Conservation (phyloP, 2,329 filamentous ascomycete species). For the Paraconiothyrium brasiliense region DNA sequence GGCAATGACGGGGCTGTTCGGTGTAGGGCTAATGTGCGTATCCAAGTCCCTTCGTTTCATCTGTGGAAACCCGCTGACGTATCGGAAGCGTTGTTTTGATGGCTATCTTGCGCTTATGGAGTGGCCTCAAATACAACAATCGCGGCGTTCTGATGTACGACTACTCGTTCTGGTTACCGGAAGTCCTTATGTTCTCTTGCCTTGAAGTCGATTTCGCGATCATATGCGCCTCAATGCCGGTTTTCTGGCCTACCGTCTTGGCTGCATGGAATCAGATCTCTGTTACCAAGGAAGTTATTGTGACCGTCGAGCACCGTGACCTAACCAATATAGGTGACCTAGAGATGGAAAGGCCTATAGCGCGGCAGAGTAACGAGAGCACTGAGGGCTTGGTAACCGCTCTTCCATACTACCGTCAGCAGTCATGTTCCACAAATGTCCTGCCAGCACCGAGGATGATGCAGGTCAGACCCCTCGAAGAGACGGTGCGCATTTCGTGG, state of each 20-base stretch:
- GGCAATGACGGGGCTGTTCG: slow-evolving; percentile 39
- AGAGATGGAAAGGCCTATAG: slow-evolving; percentile 8
- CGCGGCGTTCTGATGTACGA: slow-evolving; percentile 32
- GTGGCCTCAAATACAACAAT: slow-evolving; percentile 29
- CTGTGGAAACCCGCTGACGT: slow-evolving; percentile 12
- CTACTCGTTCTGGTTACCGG: slow-evolving; percentile 43
- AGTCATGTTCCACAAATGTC: neutral
- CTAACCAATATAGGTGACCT: slow-evolving; percentile 12
- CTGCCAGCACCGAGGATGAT: neutral
- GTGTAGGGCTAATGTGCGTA: slow-evolving; percentile 35
- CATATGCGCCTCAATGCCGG: slow-evolving; percentile 24
- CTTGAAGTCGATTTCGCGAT: slow-evolving; percentile 48
- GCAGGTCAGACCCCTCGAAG: neutral
- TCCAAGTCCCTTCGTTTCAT: neutral
- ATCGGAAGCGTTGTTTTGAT: slow-evolving; percentile 38
- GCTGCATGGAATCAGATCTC: slow-evolving; percentile 40
- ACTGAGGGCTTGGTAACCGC: neutral
- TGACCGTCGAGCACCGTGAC: slow-evolving; percentile 33
- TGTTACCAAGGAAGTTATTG: slow-evolving; percentile 44
- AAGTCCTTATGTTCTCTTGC: slow-evolving; percentile 38
- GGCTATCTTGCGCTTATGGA: slow-evolving; percentile 41
- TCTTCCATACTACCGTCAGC: neutral
- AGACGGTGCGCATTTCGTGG: neutral
- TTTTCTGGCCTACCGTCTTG: slow-evolving; percentile 47
- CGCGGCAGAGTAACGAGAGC: neutral